Base-by-base conservation (phyloP, 1,284 basidiomycete genomes). In the Termitomyces sp. region DNA sequence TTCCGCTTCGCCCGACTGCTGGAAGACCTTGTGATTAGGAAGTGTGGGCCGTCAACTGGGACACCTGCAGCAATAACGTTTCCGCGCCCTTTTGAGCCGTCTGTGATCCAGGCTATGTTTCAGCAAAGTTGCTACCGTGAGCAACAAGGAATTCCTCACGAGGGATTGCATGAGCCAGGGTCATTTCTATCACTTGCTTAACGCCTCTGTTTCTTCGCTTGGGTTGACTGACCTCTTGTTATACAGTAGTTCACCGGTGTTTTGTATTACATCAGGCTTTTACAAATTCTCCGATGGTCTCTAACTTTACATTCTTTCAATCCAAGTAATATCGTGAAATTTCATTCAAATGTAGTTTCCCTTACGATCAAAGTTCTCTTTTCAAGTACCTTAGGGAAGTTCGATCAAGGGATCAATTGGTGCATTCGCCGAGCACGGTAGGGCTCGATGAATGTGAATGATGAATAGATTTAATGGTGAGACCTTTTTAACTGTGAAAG, bases 1-100 rank as follows among this genome's bases (percentile, higher is more conserved):
- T 74, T 79, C 56, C 81, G 84, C n/a, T 86, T 84, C 62, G 74
- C 76, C 1, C 79, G 77, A 68, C 82, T 87, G 80, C 67, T 88
- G 31, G 76, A 81, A 55, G 76, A 81, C 50, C 63, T 75, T 17
- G 68, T 78, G 26, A 50, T 65, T 1, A 70, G 71, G 53, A 66
- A 67, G 39, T 75, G 72, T 58, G 72, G 71, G 10, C 64, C 67
- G 6, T 54, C 63, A 31, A 58, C 64, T 44, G 63, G 64, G 44
- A 55, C 63, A 30, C 61, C 63, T 34, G 55, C 65, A 9, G 63
- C 66, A 33, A 66, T 70, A 41, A 65, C 68, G 3, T 72, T 71
- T 59, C 67, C 70, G 41, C 68, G 67, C 39, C 67, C 69, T 6
- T 49, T 63, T 4, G 69, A 72, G 46, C 60, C 65, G 10, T 55